These are phyloP conservation scores for Tolypocladium tundrense DNA, from an alignment of 2,329 filamentous ascomycete genomes.

Conservation along the genomic window DNA sequence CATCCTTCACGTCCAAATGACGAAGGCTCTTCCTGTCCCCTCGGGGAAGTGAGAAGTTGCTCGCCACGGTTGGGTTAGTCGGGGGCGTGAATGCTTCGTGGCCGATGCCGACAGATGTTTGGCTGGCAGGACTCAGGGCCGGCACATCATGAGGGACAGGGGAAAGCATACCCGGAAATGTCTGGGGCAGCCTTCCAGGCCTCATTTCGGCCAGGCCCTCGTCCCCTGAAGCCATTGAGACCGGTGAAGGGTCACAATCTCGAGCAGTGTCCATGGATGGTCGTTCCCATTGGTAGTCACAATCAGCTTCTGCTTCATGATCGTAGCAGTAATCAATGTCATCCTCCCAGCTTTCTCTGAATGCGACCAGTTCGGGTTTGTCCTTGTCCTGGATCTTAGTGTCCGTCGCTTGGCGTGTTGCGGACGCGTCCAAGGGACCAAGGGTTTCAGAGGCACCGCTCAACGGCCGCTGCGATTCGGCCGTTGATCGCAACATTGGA, in stretches of 20 bases:
- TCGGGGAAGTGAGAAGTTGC: conserved; percentile 43
- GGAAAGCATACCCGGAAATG: conserved; percentile 17
- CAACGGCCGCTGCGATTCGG: conserved; percentile 26
- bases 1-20: conserved; percentile 19
- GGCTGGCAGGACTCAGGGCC: conserved; percentile 38
- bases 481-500: conserved; percentile 39
- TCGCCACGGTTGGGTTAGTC: conserved; percentile 23
- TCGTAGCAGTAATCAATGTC: conserved; percentile 64
- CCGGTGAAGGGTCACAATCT: conserved; percentile 10
- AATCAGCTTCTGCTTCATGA: conserved; percentile 56
- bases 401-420: conserved; percentile 13
- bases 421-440: conserved; percentile 30
- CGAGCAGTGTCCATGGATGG: conserved; percentile 36
- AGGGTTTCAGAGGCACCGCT: conserved; percentile 45
- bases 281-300: conserved; percentile 56
- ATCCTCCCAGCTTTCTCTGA: conserved; percentile 51
- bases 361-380: conserved; percentile 13
- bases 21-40: conserved; percentile 21
- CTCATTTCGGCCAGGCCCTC: conserved; percentile 13
- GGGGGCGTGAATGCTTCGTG: conserved; percentile 35
- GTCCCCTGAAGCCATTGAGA: conserved; percentile 12
- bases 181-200: conserved; percentile 7
- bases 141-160: conserved; percentile 31
- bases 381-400: conserved; percentile 6
- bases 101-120: conserved; percentile 27